Base-by-base conservation (phyloP, 2,329 filamentous ascomycete genomes). In the Coniochaeta sp. region DNA sequence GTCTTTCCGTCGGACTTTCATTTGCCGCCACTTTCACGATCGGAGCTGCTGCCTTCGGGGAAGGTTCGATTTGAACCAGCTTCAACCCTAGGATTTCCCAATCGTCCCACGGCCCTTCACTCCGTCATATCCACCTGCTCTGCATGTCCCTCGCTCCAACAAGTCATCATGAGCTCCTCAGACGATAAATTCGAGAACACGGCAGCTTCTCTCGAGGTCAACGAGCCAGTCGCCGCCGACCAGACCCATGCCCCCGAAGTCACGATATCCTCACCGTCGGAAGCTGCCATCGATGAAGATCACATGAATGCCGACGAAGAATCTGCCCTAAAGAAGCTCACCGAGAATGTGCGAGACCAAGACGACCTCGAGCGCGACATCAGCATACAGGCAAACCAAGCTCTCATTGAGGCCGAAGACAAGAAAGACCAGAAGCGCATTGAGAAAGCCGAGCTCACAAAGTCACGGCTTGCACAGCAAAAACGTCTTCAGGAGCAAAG, bases 311-410 rank as follows among this genome's bases (percentile, higher is more conserved):
- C 81, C 61, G 83, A 85, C 63, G 87, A 90, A 68, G 81, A 82
- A 47, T 79, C 80, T 58, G 81, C 83, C 22, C 76, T 92, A 31
- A 78, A 80, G 61, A 82, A 82, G 50, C 76, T 92, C 44, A 86
- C 88, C 5, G 83, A 86, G 58, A 81, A 87, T 61, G 85, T 95
- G 24, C 86, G 91, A 61, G 87, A 96, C 68, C 93, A 98, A 72
- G 88, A 93, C 76, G 93, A 97, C 62, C 77, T 98, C 22, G 93
- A 97, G 73, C 84, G 91, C 63, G 92, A 96, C 69, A 96, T 98
- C 64, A 83, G 83, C 1, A 71, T 80, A 17, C 81, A 88, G 65
- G 86, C 85, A 4, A 86, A 81, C 59, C 76, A 81, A 19, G 82
- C 80, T 0, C 72, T 88, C 60, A 81, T 82, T 52, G 84, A 87